Evolutionary conservation across 176 grass and related monocot genomes (phyloP).

Genomic region (Oryza punctata): DNA sequence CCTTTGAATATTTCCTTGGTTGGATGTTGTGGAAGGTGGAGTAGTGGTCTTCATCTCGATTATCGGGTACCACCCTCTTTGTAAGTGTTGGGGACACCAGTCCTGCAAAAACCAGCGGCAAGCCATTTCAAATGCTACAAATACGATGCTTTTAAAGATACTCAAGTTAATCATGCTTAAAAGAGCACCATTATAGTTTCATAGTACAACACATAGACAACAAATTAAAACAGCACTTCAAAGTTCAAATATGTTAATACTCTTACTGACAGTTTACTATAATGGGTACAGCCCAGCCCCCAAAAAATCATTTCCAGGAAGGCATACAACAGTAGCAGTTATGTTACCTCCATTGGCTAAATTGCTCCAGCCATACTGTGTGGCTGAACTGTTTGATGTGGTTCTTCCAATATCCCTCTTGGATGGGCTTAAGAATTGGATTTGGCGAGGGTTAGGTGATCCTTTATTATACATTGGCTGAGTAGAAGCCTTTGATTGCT

Average conservation of each 20-base stretch:
- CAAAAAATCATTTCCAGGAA: background rate
- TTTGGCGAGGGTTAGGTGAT: conserved; percentile 44
- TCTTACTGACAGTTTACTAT: background rate
- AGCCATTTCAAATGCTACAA: conserved; percentile 4
- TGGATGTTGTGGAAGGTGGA: conserved; percentile 79
- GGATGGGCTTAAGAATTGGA: conserved; percentile 71
- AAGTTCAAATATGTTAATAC: conserved; percentile 5
- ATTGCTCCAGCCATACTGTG: conserved; percentile 54
- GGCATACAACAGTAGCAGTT: background rate
- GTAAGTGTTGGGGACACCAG: conserved; percentile 29
- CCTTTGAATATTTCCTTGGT: conserved; percentile 60
- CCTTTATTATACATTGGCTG: conserved; percentile 48
- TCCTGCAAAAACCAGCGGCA: conserved; percentile 44
- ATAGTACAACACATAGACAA: background rate
- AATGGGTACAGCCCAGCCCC: background rate
- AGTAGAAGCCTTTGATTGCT: conserved; percentile 41
- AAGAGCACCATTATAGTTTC: background rate
- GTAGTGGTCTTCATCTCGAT: conserved; percentile 62
- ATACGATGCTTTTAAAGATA: conserved; percentile 1
- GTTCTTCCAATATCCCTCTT: conserved; percentile 40
- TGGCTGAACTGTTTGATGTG: conserved; percentile 47
- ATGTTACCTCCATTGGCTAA: conserved; percentile 57
- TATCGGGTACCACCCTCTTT: conserved; percentile 29
- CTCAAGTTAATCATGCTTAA: background rate
- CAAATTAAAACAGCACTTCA: background rate